Percentiles rank a stretch among this genome's conserved stretches.
These are phyloP conservation scores for Aureoboletus auriporus DNA, from an alignment of 768 basidiomycete species.

Conservation along the genomic window DNA sequence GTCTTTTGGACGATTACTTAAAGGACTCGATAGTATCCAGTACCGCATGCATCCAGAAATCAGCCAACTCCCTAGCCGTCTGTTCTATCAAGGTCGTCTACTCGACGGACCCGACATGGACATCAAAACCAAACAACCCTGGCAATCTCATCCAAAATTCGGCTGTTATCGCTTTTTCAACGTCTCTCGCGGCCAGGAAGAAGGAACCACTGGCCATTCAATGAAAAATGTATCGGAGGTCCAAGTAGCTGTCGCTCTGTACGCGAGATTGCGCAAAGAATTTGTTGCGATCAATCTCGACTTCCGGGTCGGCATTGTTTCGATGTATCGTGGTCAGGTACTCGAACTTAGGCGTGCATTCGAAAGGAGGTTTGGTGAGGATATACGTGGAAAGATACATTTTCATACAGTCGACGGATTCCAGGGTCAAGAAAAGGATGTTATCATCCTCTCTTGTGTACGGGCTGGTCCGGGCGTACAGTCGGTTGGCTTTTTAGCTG, in stretches of 20 bases:
- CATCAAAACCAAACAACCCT: conserved; percentile 72
- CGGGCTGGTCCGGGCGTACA: conserved; percentile 84
- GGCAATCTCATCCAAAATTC: conserved; percentile 78
- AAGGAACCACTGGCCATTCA: conserved; percentile 53
- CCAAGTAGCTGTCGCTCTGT: conserved; percentile 72
- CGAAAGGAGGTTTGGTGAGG: conserved; percentile 61
- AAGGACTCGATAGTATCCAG: conserved; percentile 66
- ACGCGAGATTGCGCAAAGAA: conserved; percentile 62
- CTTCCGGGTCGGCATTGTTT: conserved; percentile 67
- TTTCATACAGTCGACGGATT: conserved; percentile 99
- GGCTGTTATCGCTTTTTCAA: conserved; percentile 91
- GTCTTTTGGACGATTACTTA: background rate
- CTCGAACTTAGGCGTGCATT: conserved; percentile 70
- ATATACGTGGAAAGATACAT: conserved; percentile 69
- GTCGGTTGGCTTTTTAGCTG: conserved; percentile 85
- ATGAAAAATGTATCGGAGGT: conserved; percentile 75
- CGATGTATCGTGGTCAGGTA: conserved; percentile 94
- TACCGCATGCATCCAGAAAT: conserved; percentile 99
- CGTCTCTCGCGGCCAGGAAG: conserved; percentile 63
- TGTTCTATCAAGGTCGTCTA: conserved; percentile 82
- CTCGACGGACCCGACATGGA: conserved; percentile 90
- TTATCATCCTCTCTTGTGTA: conserved; percentile 97
- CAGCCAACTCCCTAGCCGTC: conserved; percentile 78
- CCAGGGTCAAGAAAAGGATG: conserved; percentile 97
- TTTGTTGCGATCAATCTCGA: conserved; percentile 54